Conservation (phyloP, 768 basidiomycete species). For the Gymnopilus junonius region DNA sequence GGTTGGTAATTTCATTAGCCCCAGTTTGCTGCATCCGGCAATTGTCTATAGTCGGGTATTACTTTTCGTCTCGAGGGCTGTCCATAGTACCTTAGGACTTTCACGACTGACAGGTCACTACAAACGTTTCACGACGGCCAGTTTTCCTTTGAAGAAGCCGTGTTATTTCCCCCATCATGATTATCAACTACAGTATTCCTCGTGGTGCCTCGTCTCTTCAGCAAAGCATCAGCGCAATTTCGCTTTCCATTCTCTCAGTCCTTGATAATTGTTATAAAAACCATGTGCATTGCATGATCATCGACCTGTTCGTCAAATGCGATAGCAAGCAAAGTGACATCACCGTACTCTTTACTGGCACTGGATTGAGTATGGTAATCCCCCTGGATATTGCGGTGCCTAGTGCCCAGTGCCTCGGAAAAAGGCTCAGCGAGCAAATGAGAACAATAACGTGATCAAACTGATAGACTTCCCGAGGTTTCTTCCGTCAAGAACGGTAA, state of each 20-base stretch:
- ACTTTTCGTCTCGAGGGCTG: neutral
- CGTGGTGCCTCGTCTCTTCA: neutral
- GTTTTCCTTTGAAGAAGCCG: neutral
- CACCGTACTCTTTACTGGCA: neutral
- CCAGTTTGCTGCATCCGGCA: neutral
- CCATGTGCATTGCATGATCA: no score
- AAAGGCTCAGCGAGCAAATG: neutral
- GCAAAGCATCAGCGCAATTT: no score
- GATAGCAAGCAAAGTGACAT: neutral
- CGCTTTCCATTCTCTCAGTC: no score
- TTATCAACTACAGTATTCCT: neutral
- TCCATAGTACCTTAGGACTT: neutral
- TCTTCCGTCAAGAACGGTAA: neutral
- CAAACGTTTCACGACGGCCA: neutral
- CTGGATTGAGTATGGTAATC: neutral
- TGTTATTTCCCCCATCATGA: neutral
- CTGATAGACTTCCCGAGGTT: neutral
- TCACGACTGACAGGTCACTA: neutral
- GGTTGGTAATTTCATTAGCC: neutral
- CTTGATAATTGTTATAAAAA: no score
- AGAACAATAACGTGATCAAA: neutral
- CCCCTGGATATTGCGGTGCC: neutral
- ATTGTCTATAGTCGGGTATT: neutral
- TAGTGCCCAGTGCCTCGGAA: neutral
- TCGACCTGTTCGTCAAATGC: neutral